A percentile compares a stretch with the other conserved stretches of the same genome.
These are phyloP conservation scores for Sanghuangporus sanghuang DNA, from an alignment of 1,284 basidiomycete genomes.

Conservation along the genomic window DNA sequence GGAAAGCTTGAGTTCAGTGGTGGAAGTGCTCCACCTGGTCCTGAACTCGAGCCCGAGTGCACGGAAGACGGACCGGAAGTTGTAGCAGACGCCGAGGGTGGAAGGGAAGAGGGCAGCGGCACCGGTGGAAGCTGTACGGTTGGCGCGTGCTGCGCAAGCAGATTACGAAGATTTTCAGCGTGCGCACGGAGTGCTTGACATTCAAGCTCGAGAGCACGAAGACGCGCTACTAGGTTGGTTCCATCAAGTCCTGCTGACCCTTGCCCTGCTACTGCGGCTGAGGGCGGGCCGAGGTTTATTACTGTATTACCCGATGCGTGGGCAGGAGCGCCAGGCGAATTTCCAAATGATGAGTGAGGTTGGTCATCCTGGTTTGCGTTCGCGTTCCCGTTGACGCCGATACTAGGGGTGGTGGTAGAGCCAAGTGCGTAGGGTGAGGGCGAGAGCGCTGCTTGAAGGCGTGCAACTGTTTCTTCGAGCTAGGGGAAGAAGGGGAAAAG, in stretches of 20 bases:
- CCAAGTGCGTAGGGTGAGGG: neutral
- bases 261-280: neutral
- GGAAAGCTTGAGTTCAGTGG: neutral
- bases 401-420: neutral
- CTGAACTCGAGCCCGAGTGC: neutral
- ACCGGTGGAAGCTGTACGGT: neutral
- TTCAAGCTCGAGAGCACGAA: slow-evolving; percentile 3
- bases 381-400: neutral
- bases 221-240: neutral
- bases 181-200: neutral
- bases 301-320: neutral
- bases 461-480: slow-evolving; percentile 78
- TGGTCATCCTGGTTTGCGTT: neutral
- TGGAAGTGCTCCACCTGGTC: neutral
- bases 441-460: slow-evolving; percentile 61
- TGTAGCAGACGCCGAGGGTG: neutral
- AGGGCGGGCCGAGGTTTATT: neutral
- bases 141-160: neutral
- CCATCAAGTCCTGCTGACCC: neutral
- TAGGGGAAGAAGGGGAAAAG: slow-evolving; percentile 24
- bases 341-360: neutral
- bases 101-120: neutral
- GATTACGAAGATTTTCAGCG: neutral
- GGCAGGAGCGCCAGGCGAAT: neutral
- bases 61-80: neutral